Percentiles rank a stretch among this genome's conserved stretches.
Conservation (phyloP, 306 rosid genomes). For the Trichosanthes truncata region DNA sequence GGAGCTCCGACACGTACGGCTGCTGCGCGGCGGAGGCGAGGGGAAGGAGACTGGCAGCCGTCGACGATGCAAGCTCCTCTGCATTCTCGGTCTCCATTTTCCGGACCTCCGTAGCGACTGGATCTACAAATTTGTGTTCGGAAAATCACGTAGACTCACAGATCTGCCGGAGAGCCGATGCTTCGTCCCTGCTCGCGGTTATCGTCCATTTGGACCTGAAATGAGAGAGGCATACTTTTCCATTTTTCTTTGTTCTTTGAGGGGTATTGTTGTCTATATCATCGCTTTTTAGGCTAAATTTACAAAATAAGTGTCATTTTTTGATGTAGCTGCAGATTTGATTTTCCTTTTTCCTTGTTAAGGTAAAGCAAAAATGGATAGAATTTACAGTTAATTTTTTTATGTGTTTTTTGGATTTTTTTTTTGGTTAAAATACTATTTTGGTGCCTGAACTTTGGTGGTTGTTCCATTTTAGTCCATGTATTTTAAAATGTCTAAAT, state of each 20-base stretch:
- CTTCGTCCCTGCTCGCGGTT: constrained; percentile 11
- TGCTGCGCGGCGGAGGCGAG: constrained; percentile 82
- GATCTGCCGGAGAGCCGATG: constrained; percentile 20
- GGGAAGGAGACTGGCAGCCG: constrained; percentile 43
- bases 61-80: constrained; percentile 27
- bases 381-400: no score
- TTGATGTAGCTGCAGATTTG: not conserved
- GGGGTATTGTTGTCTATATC: not conserved
- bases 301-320: not conserved
- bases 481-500: no score
- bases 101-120: constrained; percentile 16
- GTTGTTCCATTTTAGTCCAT: no score
- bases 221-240: not conserved
- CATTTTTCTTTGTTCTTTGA: not conserved
- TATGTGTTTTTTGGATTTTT: no score
- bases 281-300: not conserved
- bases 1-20: constrained; percentile 92
- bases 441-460: no score
- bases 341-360: no score
- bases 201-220: constrained; percentile 15
- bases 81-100: constrained; percentile 47
- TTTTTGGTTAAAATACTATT: no score
- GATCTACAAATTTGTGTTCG: not conserved
- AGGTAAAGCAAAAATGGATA: not conserved
- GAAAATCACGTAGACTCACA: constrained; percentile 6